phyloP scores from a whole-genome alignment of 805 yeast genomes.

The Ogataea haglerorum region DNA sequence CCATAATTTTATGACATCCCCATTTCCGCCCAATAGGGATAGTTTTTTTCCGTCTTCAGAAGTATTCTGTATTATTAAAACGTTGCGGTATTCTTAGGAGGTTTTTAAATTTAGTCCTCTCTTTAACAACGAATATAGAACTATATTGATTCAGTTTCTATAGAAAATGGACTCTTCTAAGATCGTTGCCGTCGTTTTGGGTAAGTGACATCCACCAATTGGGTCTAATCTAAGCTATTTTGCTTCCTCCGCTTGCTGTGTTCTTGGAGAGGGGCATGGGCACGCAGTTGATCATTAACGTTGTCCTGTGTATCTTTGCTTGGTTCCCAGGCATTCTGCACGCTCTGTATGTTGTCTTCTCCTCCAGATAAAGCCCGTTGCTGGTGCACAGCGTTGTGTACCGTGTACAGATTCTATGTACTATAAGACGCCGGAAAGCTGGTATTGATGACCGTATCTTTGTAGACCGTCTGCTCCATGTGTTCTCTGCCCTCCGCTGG shows the following conservation, averaged over 20 bases:
- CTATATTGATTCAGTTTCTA: background rate
- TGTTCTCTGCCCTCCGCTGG: background rate
- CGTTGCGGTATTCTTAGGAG: background rate
- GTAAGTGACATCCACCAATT: constrained; percentile 12
- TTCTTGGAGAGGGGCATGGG: constrained; percentile 66
- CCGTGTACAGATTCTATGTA: constrained; percentile 1
- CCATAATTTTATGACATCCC: background rate
- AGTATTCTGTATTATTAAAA: background rate
- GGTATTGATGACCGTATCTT: background rate
- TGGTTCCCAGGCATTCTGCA: constrained; percentile 83
- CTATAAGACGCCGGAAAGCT: background rate
- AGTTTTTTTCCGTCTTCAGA: background rate
- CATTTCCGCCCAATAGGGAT: background rate
- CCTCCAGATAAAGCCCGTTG: constrained; percentile 10
- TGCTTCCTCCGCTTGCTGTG: constrained; percentile 77
- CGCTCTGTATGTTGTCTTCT: constrained; percentile 59
- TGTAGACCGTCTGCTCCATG: too few species aligned
- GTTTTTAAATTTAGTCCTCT: background rate
- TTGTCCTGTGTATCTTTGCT: constrained; percentile 55
- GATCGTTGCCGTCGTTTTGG: constrained; percentile 24
- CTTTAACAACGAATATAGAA: background rate
- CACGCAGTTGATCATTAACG: constrained; percentile 60
- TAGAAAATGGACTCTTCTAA: constrained; percentile 20
- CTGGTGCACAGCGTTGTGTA: background rate
- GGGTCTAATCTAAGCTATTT: constrained; percentile 35